Percentiles rank a stretch among this genome's conserved stretches.
Conservation (phyloP, 805 yeast species). For the Saturnispora gosingensis region DNA sequence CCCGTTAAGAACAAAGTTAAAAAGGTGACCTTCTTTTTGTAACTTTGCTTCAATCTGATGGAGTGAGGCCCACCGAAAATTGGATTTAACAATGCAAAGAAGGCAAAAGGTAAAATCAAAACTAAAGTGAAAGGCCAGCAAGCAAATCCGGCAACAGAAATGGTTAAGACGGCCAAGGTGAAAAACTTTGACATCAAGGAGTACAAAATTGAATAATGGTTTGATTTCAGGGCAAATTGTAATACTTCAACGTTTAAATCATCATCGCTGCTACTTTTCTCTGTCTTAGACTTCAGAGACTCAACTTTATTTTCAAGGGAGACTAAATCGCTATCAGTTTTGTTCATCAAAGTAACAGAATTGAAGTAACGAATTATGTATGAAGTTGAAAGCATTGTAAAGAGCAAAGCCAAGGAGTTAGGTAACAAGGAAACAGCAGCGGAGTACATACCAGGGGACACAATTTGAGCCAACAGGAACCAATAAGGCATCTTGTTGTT, state of each 20-base stretch:
- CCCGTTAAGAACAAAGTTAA: constrained; percentile 15
- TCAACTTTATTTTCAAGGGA: constrained; percentile 11
- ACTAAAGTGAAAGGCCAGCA: constrained; percentile 90
- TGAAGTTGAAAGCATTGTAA: constrained; percentile 37
- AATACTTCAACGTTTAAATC: constrained; percentile 9
- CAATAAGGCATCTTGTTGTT: constrained; percentile 38
- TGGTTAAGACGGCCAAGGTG: constrained; percentile 32
- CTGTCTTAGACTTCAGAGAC: constrained; percentile 8
- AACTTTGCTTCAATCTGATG: constrained; percentile 8
- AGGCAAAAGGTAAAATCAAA: constrained; percentile 51
- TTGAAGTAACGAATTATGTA: constrained; percentile 29
- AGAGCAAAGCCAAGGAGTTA: constrained; percentile 62
- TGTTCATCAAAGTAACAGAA: constrained; percentile 15
- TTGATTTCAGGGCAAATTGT: constrained; percentile 10
- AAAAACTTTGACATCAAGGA: constrained; percentile 18
- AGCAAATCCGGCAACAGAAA: constrained; percentile 58
- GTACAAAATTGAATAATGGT: constrained; percentile 9
- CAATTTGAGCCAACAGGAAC: constrained; percentile 53
- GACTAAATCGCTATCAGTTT: constrained; percentile 14
- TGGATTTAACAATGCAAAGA: constrained; percentile 24
- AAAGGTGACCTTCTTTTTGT: constrained; percentile 8
- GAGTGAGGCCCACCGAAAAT: constrained; percentile 2
- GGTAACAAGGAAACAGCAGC: constrained; percentile 84
- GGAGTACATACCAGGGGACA: constrained; percentile 79
- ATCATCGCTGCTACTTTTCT: constrained; percentile 7